Conservation (phyloP, 371 early-diverging fungal genomes). For the Haplosporangium sp. region DNA sequence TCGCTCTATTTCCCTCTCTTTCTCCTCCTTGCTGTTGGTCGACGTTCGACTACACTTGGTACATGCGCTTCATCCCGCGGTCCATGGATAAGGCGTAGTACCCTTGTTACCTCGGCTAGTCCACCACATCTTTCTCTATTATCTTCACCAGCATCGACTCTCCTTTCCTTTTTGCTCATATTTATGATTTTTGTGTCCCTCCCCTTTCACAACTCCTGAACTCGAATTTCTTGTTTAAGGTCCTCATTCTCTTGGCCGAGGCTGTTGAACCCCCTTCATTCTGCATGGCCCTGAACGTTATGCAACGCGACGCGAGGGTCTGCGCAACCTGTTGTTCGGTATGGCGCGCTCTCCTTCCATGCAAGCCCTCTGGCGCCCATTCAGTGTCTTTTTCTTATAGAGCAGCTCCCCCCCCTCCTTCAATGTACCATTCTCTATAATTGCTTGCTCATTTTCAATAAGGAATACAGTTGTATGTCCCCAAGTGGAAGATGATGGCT, state of each 20-base stretch:
- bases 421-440: too few relatives aligned
- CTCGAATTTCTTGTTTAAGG: not conserved
- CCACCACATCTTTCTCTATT: not conserved
- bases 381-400: too few relatives aligned
- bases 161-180: conserved; percentile 4
- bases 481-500: too few relatives aligned
- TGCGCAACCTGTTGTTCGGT: not conserved
- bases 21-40: too few relatives aligned
- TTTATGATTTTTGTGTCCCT: not conserved
- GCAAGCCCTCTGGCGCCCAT: conserved; percentile 9
- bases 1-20: not conserved
- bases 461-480: too few relatives aligned
- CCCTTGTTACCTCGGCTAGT: too few relatives aligned
- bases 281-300: not conserved
- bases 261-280: conserved; percentile 4
- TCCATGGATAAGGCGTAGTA: too few relatives aligned
- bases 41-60: too few relatives aligned
- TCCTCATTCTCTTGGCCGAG: not conserved
- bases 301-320: conserved; percentile 1
- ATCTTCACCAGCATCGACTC: not conserved
- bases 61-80: too few relatives aligned
- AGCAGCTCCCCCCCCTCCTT: too few relatives aligned
- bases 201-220: not conserved
- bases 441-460: too few relatives aligned
- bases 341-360: not conserved